Conservation (phyloP, 805 yeast species). For the Saccharomycopsis amapae region DNA sequence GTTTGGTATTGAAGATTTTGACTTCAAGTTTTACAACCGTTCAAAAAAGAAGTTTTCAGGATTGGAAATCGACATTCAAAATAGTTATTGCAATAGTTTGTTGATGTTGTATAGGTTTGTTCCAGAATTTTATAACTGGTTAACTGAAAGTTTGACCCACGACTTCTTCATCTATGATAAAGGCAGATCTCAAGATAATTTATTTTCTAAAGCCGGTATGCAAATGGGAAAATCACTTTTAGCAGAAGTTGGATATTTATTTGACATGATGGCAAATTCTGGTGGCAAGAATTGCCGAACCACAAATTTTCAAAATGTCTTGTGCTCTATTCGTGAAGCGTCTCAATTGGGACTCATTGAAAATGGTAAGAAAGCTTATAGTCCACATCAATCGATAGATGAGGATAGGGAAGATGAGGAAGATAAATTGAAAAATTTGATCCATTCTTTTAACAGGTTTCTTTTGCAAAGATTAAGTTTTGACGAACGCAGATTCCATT, state of each 20-base stretch:
- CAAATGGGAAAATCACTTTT: conserved; percentile 40
- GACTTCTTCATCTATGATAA: conserved; percentile 37
- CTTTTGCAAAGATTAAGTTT: conserved; percentile 43
- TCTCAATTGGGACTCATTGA: conserved; percentile 45
- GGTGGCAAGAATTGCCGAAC: conserved; percentile 74
- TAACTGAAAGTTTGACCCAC: conserved; percentile 47
- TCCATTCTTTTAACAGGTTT: conserved; percentile 53
- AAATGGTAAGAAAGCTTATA: conserved; percentile 16
- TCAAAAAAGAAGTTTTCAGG: conserved; percentile 63
- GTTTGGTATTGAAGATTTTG: conserved; percentile 92
- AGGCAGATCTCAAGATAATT: conserved; percentile 16
- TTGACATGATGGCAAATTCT: conserved; percentile 86
- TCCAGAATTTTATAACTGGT: conserved; percentile 63
- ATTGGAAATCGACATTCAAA: conserved; percentile 79
- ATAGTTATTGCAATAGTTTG: conserved; percentile 69
- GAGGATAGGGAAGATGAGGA: conserved; percentile 28
- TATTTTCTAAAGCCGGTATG: not conserved
- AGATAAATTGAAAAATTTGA: conserved; percentile 35
- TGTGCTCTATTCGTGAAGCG: conserved; percentile 46
- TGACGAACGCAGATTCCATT: conserved; percentile 36
- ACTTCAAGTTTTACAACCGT: conserved; percentile 71
- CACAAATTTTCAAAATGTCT: conserved; percentile 60
- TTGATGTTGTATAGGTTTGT: conserved; percentile 74
- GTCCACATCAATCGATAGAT: not conserved
- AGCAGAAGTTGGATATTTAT: conserved; percentile 80